These are phyloP conservation scores for Coemansia sp. DNA, from an alignment of 192 early-diverging fungal genomes.

Conservation along the genomic window DNA sequence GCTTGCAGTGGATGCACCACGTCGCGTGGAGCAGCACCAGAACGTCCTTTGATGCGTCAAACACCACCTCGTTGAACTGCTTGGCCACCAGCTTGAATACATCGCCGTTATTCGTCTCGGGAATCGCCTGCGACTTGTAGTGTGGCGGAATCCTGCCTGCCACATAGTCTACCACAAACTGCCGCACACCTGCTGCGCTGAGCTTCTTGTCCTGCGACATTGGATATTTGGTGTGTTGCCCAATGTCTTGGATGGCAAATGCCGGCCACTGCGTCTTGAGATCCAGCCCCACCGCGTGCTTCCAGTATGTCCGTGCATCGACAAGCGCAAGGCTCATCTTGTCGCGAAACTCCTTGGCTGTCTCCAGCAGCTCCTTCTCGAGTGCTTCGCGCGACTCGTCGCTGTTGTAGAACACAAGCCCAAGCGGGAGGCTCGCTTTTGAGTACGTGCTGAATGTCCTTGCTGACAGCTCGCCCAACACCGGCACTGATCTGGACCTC, in stretches of 20 bases:
- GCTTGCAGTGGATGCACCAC: slow-evolving; percentile 86
- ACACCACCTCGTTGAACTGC: slow-evolving; percentile 79
- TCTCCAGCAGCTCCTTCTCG: slow-evolving; percentile 56
- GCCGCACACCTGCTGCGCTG: slow-evolving; percentile 57
- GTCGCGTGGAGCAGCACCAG: slow-evolving; percentile 90
- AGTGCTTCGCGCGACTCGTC: slow-evolving; percentile 61
- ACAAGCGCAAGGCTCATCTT: slow-evolving; percentile 87
- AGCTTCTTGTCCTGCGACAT: slow-evolving; percentile 68
- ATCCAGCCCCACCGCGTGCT: slow-evolving; percentile 79
- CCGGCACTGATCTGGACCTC: slow-evolving; percentile 73
- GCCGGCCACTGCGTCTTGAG: slow-evolving; percentile 90
- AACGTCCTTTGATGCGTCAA: slow-evolving; percentile 85
- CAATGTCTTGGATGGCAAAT: slow-evolving; percentile 83
- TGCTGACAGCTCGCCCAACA: slow-evolving; percentile 87
- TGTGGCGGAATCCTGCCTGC: slow-evolving; percentile 68
- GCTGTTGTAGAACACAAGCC: slow-evolving; percentile 76
- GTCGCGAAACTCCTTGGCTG: slow-evolving; percentile 81
- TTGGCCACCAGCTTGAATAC: slow-evolving; percentile 88
- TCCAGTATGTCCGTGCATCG: slow-evolving; percentile 79
- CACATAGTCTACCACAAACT: slow-evolving; percentile 63
- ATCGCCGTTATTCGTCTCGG: slow-evolving; percentile 76
- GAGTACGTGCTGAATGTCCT: slow-evolving; percentile 86
- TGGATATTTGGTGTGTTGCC: slow-evolving; percentile 77
- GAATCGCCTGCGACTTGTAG: slow-evolving; percentile 79
- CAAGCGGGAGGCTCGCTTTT: slow-evolving; percentile 80